Evolutionary conservation across 208 protist species (phyloP).

Genomic region (Endotrypanum monterogeii): DNA sequence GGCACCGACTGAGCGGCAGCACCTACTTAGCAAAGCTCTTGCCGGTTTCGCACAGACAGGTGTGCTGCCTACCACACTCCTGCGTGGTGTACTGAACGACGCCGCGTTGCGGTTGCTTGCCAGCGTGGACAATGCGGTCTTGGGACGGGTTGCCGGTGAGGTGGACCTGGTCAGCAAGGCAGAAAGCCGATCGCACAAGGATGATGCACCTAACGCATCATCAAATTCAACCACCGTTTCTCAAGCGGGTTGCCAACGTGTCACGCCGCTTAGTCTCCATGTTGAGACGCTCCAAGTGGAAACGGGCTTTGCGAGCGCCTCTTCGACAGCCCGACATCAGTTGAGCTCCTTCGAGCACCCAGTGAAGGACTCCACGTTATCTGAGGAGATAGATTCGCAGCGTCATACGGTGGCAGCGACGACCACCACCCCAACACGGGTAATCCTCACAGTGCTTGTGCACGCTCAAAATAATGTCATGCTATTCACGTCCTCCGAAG

Average conservation of each 20-base stretch:
- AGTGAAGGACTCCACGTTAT: slow-evolving; percentile 4
- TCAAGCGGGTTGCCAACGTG: neutral
- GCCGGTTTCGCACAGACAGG: slow-evolving; percentile 25
- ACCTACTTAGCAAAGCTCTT: slow-evolving; percentile 13
- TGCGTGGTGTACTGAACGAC: slow-evolving; percentile 33
- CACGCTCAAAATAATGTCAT: slow-evolving; percentile 3
- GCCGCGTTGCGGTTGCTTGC: slow-evolving; percentile 31
- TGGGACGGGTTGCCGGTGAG: slow-evolving; percentile 23
- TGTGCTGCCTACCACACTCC: slow-evolving; percentile 23
- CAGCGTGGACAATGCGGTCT: slow-evolving; percentile 26
- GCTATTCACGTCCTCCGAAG: neutral
- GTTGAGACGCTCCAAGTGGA: slow-evolving; percentile 23
- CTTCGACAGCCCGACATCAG: neutral
- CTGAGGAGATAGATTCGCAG: slow-evolving; percentile 17
- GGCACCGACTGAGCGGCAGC: slow-evolving; percentile 14
- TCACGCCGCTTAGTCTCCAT: slow-evolving; percentile 30
- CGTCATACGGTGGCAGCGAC: neutral
- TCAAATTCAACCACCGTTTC: neutral
- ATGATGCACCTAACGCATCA: neutral
- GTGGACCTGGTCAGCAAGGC: neutral
- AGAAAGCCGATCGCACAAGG: neutral
- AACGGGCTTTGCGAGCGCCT: neutral
- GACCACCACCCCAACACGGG: slow-evolving; percentile 13
- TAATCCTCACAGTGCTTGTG: slow-evolving; percentile 30
- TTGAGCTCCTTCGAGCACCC: slow-evolving; percentile 6